Evolutionary conservation across 352 stramenopile species (phyloP).

Genomic region (Pilasporangium apinafurcum): DNA sequence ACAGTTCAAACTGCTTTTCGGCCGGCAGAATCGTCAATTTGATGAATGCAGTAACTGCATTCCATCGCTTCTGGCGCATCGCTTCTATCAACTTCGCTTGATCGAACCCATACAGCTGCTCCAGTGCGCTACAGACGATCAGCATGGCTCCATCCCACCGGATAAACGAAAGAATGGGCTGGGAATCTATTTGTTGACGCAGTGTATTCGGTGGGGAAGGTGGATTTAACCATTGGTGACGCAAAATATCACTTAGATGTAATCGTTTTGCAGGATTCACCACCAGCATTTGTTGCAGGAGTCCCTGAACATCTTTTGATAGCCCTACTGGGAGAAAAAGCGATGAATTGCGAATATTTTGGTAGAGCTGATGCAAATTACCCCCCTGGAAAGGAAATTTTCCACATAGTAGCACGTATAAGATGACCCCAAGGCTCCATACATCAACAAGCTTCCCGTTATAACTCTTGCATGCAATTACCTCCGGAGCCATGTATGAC

Average conservation of each 20-base stretch:
- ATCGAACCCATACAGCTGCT: conserved; percentile 10
- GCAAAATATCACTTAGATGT: conserved; percentile 18
- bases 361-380: conserved; percentile 42
- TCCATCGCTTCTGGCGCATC: conserved; percentile 3
- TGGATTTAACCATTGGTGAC: conserved; percentile 27
- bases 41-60: conserved; percentile 15
- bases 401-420: conserved; percentile 41
- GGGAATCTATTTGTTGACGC: neutral
- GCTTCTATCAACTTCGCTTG: neutral
- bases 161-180: conserved; percentile 9
- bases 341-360: conserved; percentile 16
- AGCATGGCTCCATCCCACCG: conserved; percentile 9
- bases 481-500: conserved; percentile 77
- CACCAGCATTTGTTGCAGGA: conserved; percentile 38
- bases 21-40: conserved; percentile 5
- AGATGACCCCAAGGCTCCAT: conserved; percentile 53
- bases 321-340: conserved; percentile 14
- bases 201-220: neutral
- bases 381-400: conserved; percentile 79
- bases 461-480: conserved; percentile 47
- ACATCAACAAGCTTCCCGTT: conserved; percentile 42
- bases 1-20: conserved; percentile 4
- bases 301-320: conserved; percentile 24
- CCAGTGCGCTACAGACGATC: conserved; percentile 12
- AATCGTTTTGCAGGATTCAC: conserved; percentile 36